Evolutionary conservation across 1,284 basidiomycete genomes (phyloP).

Genomic region (Ceratobasidium sp.): DNA sequence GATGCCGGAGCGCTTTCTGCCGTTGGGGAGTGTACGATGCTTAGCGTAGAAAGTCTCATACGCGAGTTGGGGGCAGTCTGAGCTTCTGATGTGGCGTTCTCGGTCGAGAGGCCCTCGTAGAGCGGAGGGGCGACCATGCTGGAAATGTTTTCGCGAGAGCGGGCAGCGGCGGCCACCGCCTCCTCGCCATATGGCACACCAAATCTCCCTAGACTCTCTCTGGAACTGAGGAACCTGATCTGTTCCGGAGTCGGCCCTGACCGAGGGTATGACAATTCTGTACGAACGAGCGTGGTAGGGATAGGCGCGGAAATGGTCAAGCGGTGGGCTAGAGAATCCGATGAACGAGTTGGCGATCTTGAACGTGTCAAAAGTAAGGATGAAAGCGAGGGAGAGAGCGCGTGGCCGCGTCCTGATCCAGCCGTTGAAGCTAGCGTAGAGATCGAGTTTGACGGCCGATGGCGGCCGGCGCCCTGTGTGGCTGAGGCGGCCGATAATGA

Average conservation of each 20-base stretch:
- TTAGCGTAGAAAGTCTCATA: not conserved
- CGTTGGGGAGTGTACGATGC: not conserved
- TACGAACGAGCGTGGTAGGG: constrained; percentile 64
- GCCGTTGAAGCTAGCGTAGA: constrained; percentile 24
- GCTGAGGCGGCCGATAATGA: constrained; percentile 35
- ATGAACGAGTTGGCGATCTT: constrained; percentile 33
- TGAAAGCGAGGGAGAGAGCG: constrained; percentile 37
- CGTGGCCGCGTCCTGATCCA: constrained; percentile 19
- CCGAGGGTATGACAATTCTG: constrained; percentile 65
- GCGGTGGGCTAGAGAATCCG: constrained; percentile 29
- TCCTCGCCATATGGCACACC: constrained; percentile 67
- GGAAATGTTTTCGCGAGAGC: constrained; percentile 45
- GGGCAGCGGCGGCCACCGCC: constrained; percentile 62
- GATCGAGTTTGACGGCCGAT: constrained; percentile 37
- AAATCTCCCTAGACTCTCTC: constrained; percentile 64
- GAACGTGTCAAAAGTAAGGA: constrained; percentile 22
- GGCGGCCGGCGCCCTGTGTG: constrained; percentile 7
- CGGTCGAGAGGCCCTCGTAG: constrained; percentile 15
- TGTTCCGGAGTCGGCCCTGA: constrained; percentile 68
- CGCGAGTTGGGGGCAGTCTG: not conserved
- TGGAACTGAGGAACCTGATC: constrained; percentile 64
- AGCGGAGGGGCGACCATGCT: not conserved
- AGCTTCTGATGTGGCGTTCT: constrained; percentile 30
- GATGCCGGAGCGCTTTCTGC: not conserved
- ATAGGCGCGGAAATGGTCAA: constrained; percentile 65